Percentiles rank a stretch among this genome's conserved stretches.
Evolutionary conservation across 129 eudicot species (phyloP).

Genomic region (Smallanthus sonchifolius): DNA sequence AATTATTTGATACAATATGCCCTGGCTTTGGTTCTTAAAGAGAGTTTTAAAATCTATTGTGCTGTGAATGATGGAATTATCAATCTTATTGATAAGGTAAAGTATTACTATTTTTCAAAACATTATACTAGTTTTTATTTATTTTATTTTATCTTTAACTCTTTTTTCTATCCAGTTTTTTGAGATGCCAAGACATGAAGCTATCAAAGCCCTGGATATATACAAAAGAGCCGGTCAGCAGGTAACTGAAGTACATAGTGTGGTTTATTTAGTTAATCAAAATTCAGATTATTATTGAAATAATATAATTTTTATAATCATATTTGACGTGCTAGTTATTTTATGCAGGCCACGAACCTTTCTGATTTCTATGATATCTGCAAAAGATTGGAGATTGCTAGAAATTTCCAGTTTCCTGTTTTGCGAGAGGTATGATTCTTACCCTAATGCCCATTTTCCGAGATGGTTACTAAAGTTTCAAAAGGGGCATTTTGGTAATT

Average conservation of each 20-base stretch:
- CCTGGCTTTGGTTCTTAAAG: slow-evolving; percentile 89
- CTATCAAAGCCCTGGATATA: slow-evolving; percentile 84
- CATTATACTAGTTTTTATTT: neutral
- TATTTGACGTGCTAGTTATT: neutral
- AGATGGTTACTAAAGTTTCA: neutral
- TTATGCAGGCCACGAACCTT: slow-evolving; percentile 73
- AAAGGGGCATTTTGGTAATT: neutral
- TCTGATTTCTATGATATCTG: slow-evolving; percentile 90
- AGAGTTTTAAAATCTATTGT: slow-evolving; percentile 94
- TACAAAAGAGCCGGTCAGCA: slow-evolving; percentile 98
- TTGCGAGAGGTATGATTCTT: slow-evolving; percentile 68
- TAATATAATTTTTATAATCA: neutral
- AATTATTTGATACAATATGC: slow-evolving; percentile 92
- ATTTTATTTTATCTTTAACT: neutral
- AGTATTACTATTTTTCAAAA: neutral
- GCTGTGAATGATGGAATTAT: slow-evolving; percentile 96
- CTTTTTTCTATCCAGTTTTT: slow-evolving; percentile 53
- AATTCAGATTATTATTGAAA: neutral
- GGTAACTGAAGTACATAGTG: slow-evolving; percentile 36
- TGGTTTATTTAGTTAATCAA: neutral
- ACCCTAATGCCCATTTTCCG: neutral
- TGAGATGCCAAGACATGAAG: slow-evolving; percentile 99
- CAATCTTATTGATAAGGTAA: slow-evolving; percentile 96
- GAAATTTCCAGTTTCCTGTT: slow-evolving; percentile 91
- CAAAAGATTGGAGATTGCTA: slow-evolving; percentile 91